Percentiles rank a stretch among this genome's conserved stretches.
Conservation (phyloP, 1,284 basidiomycete species). For the Irpex sp. region DNA sequence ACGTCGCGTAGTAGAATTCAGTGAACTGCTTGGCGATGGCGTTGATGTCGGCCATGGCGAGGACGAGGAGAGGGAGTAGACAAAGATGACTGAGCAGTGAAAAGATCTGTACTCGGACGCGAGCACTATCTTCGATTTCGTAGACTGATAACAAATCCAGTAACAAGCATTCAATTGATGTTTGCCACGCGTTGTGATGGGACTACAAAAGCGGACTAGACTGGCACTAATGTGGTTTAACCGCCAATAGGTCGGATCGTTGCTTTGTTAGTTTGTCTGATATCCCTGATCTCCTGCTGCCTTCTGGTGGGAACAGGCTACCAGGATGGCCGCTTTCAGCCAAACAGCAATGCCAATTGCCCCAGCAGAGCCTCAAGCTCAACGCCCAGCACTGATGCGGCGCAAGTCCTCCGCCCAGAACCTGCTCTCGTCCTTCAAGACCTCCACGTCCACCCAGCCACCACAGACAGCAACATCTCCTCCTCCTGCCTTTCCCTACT, state of each 20-base stretch:
- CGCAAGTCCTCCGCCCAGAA: slow-evolving; percentile 84
- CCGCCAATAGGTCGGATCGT: not conserved
- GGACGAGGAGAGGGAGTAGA: slow-evolving; percentile 14
- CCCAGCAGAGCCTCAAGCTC: slow-evolving; percentile 20
- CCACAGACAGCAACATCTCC: slow-evolving; percentile 17
- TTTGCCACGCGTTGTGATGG: not conserved
- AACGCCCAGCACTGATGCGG: slow-evolving; percentile 61
- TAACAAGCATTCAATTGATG: not conserved
- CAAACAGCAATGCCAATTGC: slow-evolving; percentile 26
- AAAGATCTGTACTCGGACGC: slow-evolving; percentile 4
- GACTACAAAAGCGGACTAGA: slow-evolving; percentile 1
- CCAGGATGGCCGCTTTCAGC: slow-evolving; percentile 14
- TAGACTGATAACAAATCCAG: not conserved
- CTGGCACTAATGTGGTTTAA: not conserved
- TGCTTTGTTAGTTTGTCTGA: not conserved
- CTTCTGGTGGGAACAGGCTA: slow-evolving; percentile 5
- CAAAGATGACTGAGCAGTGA: slow-evolving; percentile 11
- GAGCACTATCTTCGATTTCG: not conserved
- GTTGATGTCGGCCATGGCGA: slow-evolving; percentile 70
- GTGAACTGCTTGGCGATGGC: slow-evolving; percentile 65
- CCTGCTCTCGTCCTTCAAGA: slow-evolving; percentile 74
- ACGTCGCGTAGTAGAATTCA: slow-evolving; percentile 73
- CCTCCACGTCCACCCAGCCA: slow-evolving; percentile 21
- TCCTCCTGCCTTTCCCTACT: slow-evolving; percentile 23
- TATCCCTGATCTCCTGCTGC: not conserved